phyloP scores from a whole-genome alignment of 2,329 filamentous ascomycete genomes.

The Alternaria viburni region DNA sequence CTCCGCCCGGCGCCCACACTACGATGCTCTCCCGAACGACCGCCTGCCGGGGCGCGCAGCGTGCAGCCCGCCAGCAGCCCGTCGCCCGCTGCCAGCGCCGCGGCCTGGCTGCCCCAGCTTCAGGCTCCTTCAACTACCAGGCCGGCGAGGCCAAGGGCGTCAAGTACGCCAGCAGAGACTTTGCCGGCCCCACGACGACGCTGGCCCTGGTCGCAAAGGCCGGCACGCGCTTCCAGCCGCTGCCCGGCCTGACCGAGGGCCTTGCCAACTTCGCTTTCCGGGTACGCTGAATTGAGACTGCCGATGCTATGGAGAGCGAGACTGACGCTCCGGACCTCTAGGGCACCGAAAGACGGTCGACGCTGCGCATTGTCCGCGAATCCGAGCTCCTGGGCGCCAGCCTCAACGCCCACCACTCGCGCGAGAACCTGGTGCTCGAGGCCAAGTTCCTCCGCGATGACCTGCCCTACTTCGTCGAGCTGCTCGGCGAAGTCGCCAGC shows the following conservation, averaged over 20 bases:
- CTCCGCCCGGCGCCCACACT: slow-evolving; percentile 42
- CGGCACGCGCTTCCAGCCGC: slow-evolving; percentile 88
- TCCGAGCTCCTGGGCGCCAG: slow-evolving; percentile 92
- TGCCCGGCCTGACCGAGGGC: slow-evolving; percentile 87
- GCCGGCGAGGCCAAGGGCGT: slow-evolving; percentile 83
- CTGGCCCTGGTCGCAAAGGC: slow-evolving; percentile 92
- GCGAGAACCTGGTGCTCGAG: slow-evolving; percentile 90
- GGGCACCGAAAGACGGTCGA: slow-evolving; percentile 87
- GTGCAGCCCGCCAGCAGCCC: slow-evolving; percentile 65
- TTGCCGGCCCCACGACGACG: slow-evolving; percentile 85
- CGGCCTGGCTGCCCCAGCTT: slow-evolving; percentile 71
- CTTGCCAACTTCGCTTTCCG: slow-evolving; percentile 98
- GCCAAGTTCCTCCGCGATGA: slow-evolving; percentile 96
- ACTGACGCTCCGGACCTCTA: slow-evolving; percentile 51
- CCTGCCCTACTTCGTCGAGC: slow-evolving; percentile 95
- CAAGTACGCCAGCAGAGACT: slow-evolving; percentile 91
- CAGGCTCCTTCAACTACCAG: slow-evolving; percentile 84
- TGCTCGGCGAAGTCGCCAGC: slow-evolving; percentile 88
- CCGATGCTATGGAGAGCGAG: slow-evolving; percentile 1
- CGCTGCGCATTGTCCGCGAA: slow-evolving; percentile 91
- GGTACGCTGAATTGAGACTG: slow-evolving; percentile 59
- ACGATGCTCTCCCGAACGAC: slow-evolving; percentile 73
- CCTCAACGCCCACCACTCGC: slow-evolving; percentile 85
- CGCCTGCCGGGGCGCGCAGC: slow-evolving; percentile 68
- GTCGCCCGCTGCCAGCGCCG: slow-evolving; percentile 63